Evolutionary conservation across 345 rosid species (phyloP), one percentile per base, ranked within the genome.

Genomic region (Eucalyptus camaldulensis): DNA sequence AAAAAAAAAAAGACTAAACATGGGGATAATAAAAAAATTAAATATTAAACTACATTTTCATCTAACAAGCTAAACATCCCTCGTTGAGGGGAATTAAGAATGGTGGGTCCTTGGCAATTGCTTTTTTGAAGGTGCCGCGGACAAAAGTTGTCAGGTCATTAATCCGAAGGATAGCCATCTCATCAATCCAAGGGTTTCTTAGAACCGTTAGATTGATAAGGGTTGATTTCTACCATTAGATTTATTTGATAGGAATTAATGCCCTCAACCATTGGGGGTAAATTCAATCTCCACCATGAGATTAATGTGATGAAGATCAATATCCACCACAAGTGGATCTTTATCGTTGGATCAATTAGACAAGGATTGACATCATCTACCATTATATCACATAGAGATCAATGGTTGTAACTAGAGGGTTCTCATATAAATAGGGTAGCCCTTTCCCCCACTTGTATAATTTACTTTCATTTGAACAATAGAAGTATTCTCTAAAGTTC

Each of bases 81-180:
- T 56, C 27, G 2, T 56, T 9, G 29, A 8, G 12, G 29, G 29
- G 62, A 10, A 56, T 56, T 22, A 0, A 56, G 3, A 24, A 22
- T 9, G 62, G 27, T 56, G 27, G 62, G 12, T 56, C 62, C 27
- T 24, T 56, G 62, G 13, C 12, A 56, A 56, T 0, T 56, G 62
- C 62, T 0, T 56, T 56, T 56, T 56, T 56, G 29, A 56, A 56
- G 5, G 31, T 27, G 31, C 3, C 31, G 6, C 0, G 2, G 67
- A 27, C 14, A 25, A 60, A 60, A 11, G 67, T 27, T 60, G 3
- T 29, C 67, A 60, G 4, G 14, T 60, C 31, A 27, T 60, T 29
- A 27, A 60, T 0, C 2, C 62, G 5, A 27, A 60, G n/a, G 67
- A 56, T 25, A 0, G 1, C 8, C 67, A 60, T 12, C 0, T 60